Conservation (phyloP, 768 basidiomycete species). For the Rubroboletus satanas region DNA sequence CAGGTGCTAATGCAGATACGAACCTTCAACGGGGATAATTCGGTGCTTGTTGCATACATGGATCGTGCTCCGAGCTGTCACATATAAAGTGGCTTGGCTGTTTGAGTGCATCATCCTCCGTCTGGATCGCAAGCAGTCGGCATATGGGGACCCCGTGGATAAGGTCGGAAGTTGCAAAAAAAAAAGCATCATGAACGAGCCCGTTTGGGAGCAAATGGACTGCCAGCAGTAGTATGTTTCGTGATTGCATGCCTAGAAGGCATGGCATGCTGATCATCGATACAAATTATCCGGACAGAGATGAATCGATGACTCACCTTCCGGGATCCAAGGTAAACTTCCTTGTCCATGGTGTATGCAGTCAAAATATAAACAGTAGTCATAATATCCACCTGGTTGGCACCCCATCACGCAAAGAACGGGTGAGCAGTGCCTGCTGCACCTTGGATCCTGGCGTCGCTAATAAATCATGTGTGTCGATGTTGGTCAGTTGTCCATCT, state of each 20-base stretch:
- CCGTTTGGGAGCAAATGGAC: background rate
- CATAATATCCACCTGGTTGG: no score
- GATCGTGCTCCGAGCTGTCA: background rate
- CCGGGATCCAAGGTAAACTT: slow-evolving; percentile 49
- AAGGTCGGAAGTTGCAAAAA: background rate
- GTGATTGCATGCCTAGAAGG: no score
- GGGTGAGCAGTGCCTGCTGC: no score
- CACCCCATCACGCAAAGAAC: no score
- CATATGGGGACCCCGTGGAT: background rate
- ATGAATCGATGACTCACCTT: no score
- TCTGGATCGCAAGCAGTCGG: background rate
- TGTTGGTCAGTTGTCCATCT: no score
- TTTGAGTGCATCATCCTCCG: background rate
- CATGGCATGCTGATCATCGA: no score
- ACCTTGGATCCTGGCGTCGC: no score
- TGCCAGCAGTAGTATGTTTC: background rate
- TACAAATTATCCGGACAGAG: no score
- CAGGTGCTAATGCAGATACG: background rate
- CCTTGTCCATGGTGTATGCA: slow-evolving; percentile 13
- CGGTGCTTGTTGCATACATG: background rate
- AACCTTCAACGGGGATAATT: background rate
- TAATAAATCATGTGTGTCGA: no score
- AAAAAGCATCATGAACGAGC: background rate
- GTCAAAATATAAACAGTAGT: no score
- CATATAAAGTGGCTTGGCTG: background rate